These are phyloP conservation scores for Plasmodium berghei DNA, from an alignment of 169 alveolate genomes.

Conservation along the genomic window DNA sequence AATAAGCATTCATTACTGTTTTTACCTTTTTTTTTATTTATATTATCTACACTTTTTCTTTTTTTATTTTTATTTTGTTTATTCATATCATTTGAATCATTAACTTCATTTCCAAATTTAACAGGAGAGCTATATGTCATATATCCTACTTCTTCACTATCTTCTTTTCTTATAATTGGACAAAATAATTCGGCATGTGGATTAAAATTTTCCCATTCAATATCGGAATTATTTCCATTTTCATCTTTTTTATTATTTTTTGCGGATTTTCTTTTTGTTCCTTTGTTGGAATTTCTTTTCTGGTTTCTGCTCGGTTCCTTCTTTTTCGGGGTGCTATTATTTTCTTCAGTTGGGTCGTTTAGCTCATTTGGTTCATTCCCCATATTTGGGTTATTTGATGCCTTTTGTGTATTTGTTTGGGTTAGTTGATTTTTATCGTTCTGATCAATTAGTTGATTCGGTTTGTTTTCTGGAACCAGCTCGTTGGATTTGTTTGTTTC, in stretches of 20 bases:
- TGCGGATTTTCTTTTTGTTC: background rate
- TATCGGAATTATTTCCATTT: slow-evolving; percentile 33
- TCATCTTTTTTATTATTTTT: slow-evolving; percentile 7
- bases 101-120: background rate
- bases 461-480: background rate
- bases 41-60: slow-evolving; percentile 1
- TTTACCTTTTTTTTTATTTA: slow-evolving; percentile 10
- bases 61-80: background rate
- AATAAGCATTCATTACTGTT: slow-evolving; percentile 4
- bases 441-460: no score
- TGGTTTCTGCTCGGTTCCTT: slow-evolving; percentile 1
- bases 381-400: no score
- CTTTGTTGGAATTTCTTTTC: slow-evolving; percentile 16
- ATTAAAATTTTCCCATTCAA: slow-evolving; percentile 62
- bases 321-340: background rate
- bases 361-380: no score
- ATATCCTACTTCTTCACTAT: background rate
- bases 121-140: background rate
- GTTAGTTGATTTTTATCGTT: no score
- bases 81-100: background rate
- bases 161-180: slow-evolving; percentile 7
- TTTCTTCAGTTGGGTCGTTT: no score
- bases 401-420: no score
- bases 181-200: slow-evolving; percentile 31
- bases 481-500: background rate